Evolutionary conservation across 116 monocot genomes (phyloP).

Genomic region (Posidonia oceanica): DNA sequence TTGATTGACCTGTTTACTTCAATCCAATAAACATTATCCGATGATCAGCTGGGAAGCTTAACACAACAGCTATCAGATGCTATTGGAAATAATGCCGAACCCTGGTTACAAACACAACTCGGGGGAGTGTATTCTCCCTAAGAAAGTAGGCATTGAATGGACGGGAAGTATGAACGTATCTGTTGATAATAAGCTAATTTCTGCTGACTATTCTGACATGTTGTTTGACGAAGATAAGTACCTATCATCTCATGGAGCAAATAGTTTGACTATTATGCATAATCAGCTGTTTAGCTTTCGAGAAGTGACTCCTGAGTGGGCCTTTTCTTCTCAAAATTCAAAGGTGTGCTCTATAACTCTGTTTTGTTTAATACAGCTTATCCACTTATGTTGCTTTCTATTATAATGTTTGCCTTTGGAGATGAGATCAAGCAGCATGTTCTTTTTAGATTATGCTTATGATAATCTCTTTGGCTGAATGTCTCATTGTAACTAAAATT

Average conservation of each 20-base stretch:
- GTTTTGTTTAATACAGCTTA: background rate
- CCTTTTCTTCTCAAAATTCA: slow-evolving; percentile 58
- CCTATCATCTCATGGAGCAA: slow-evolving; percentile 8
- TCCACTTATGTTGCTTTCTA: no score
- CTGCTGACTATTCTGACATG: slow-evolving; percentile 16
- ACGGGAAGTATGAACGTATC: slow-evolving; percentile 10
- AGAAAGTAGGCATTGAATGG: slow-evolving; percentile 35
- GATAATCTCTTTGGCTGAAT: no score
- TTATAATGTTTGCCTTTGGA: no score
- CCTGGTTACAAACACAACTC: slow-evolving; percentile 8
- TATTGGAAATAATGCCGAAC: background rate
- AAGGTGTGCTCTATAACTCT: slow-evolving; percentile 35
- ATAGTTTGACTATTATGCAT: slow-evolving; percentile 16
- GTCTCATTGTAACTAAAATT: no score
- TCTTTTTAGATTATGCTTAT: no score
- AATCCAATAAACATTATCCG: no score
- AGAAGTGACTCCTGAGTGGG: slow-evolving; percentile 90
- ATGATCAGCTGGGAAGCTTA: no score
- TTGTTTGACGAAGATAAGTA: slow-evolving; percentile 38
- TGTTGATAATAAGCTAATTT: slow-evolving; percentile 12
- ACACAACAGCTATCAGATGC: no score
- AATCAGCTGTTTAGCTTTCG: slow-evolving; percentile 54
- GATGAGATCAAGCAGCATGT: no score
- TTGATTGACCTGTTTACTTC: no score
- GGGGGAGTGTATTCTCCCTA: slow-evolving; percentile 1